phyloP scores from a whole-genome alignment of 306 rosid genomes.

The Luffa acutangula region DNA sequence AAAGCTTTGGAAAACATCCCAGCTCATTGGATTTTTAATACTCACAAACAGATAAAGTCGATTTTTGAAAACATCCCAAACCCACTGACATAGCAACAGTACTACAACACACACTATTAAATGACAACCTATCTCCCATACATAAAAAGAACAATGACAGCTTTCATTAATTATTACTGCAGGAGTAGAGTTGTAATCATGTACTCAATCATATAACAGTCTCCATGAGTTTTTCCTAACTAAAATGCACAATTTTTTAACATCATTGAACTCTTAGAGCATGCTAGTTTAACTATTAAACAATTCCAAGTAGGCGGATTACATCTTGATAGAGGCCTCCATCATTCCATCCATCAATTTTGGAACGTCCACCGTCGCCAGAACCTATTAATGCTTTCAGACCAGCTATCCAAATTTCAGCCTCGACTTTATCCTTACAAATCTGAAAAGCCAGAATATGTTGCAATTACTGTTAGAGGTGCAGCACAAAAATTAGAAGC shows the following conservation, averaged over 20 bases:
- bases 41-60: not conserved
- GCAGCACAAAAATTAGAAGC: not conserved
- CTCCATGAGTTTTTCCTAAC: not conserved
- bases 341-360: constrained; percentile 96
- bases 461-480: not conserved
- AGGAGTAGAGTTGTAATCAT: not conserved
- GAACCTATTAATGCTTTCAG: constrained; percentile 76
- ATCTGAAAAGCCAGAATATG: constrained; percentile 42
- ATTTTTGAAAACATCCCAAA: not conserved
- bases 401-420: constrained; percentile 92
- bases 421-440: constrained; percentile 97
- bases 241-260: not conserved
- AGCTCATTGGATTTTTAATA: not conserved
- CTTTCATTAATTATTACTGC: not conserved
- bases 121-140: not conserved
- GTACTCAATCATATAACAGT: not conserved
- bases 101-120: not conserved
- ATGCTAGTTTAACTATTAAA: not conserved
- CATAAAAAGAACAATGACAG: not conserved
- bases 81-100: constrained; percentile 27
- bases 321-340: constrained; percentile 86
- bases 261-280: not conserved
- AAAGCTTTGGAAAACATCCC: not conserved
- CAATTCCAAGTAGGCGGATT: constrained; percentile 22
- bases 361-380: constrained; percentile 82